These are phyloP conservation scores for Penstemon newberryi DNA, from an alignment of 257 asterid species.

Conservation along the genomic window DNA sequence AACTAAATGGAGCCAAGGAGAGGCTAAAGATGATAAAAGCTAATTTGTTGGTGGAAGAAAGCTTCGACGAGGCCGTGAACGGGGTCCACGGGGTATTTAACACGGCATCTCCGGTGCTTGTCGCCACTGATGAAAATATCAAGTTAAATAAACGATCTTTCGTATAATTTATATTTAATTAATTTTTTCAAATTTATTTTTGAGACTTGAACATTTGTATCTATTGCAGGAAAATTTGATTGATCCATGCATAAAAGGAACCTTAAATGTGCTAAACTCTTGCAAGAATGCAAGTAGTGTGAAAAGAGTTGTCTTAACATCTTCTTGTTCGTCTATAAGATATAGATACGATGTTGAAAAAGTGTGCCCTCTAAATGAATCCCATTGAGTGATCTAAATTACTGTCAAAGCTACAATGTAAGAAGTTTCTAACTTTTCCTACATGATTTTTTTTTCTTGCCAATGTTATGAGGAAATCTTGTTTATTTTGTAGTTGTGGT, in stretches of 20 bases:
- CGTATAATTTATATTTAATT: too few species aligned
- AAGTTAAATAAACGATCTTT: constrained; percentile 39
- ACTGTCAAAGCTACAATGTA: constrained; percentile 74
- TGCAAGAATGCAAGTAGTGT: constrained; percentile 63
- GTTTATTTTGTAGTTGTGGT: constrained; percentile 69
- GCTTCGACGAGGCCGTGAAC: constrained; percentile 75
- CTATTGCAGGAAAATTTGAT: constrained; percentile 65
- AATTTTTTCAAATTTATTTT: neutral
- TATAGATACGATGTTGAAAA: constrained; percentile 62
- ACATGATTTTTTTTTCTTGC: too few species aligned
- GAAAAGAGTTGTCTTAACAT: constrained; percentile 84
- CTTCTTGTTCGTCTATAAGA: constrained; percentile 86
- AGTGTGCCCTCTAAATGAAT: constrained; percentile 75
- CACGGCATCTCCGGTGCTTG: constrained; percentile 86
- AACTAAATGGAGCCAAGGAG: constrained; percentile 83
- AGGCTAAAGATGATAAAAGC: constrained; percentile 77
- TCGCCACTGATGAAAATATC: constrained; percentile 52
- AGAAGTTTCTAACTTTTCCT: neutral
- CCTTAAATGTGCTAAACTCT: constrained; percentile 77
- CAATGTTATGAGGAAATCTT: neutral
- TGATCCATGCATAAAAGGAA: constrained; percentile 80
- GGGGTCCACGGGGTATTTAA: constrained; percentile 94
- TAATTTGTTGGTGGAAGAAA: constrained; percentile 70
- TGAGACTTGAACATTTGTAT: neutral
- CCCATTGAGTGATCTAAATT: constrained; percentile 83